Evolutionary conservation across 768 basidiomycete species (phyloP).

Genomic region (Phlebiopsis gigantea): DNA sequence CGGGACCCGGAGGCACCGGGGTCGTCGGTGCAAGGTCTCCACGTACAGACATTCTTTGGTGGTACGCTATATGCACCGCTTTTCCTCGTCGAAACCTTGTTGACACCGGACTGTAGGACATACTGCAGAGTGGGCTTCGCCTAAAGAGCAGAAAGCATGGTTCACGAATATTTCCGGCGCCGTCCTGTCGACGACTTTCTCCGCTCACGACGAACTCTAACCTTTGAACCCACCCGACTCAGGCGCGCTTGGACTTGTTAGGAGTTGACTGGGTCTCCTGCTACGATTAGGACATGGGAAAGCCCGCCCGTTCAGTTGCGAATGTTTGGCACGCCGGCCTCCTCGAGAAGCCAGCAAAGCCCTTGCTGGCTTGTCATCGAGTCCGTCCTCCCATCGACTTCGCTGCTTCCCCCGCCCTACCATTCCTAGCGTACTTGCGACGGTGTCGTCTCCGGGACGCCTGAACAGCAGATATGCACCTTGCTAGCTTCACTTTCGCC

Average conservation of each 20-base stretch:
- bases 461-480: no score
- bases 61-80: conserved; percentile 32
- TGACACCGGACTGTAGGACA: conserved; percentile 32
- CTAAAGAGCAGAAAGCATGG: conserved; percentile 52
- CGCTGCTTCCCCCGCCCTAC: no score
- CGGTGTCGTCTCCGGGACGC: no score
- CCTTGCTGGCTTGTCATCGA: neutral
- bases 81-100: neutral
- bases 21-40: conserved; percentile 58
- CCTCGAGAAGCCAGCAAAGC: neutral
- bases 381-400: neutral
- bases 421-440: no score
- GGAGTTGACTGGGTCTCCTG: neutral
- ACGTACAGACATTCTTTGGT: conserved; percentile 78
- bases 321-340: neutral
- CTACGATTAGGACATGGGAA: neutral
- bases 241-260: no score
- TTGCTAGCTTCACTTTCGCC: no score
- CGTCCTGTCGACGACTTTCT: conserved; percentile 16
- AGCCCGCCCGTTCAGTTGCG: neutral
- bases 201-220: conserved; percentile 5
- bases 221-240: neutral
- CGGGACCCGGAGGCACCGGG: conserved; percentile 30
- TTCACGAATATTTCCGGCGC: conserved; percentile 54
- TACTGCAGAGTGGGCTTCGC: conserved; percentile 52